phyloP scores from a whole-genome alignment of 371 early-diverging fungal genomes.

The Haplosporangium sp. region DNA sequence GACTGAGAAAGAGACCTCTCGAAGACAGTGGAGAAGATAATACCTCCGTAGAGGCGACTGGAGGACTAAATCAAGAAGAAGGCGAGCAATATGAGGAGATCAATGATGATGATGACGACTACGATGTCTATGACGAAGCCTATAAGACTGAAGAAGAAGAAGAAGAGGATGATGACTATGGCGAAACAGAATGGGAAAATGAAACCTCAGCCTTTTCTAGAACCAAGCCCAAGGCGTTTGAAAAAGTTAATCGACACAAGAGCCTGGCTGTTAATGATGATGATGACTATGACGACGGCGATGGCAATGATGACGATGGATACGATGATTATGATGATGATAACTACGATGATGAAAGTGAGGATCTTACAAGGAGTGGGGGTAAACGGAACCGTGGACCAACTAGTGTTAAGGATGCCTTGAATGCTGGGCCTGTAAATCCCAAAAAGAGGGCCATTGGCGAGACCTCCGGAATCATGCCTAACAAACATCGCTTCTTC shows the following conservation, averaged over 20 bases:
- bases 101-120: constrained; percentile 30
- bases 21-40: background rate
- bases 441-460: background rate
- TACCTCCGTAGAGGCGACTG: constrained; percentile 3
- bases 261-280: background rate
- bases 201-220: constrained; percentile 14
- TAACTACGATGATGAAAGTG: constrained; percentile 6
- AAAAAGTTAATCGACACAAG: constrained; percentile 4
- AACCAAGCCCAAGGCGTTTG: constrained; percentile 11
- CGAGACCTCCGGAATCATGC: background rate
- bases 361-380: background rate
- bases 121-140: constrained; percentile 26
- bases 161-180: constrained; percentile 17
- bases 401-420: background rate
- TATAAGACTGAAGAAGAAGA: constrained; percentile 39
- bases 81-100: constrained; percentile 14
- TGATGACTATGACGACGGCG: constrained; percentile 9
- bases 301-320: constrained; percentile 5
- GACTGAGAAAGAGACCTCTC: background rate
- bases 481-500: constrained; percentile 8
- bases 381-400: background rate
- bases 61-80: constrained; percentile 10
- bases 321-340: constrained; percentile 9
- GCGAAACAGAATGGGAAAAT: constrained; percentile 42
- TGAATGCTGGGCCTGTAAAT: background rate